Evolutionary conservation across 768 basidiomycete genomes (phyloP), one percentile per base, ranked within the genome.

Genomic region (Gymnopilus junonius): DNA sequence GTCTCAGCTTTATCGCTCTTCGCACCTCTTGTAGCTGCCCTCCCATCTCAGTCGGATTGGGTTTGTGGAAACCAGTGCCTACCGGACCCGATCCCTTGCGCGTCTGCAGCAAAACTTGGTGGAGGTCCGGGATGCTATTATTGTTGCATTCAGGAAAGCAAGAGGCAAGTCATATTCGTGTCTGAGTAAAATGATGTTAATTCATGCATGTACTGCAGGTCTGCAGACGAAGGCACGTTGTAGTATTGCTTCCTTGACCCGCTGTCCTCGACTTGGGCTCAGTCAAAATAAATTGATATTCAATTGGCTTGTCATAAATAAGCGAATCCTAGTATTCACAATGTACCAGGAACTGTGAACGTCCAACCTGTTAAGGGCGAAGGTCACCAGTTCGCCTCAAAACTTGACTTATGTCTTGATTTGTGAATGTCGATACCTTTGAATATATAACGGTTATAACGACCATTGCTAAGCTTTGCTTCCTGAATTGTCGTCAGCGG

Each of bases 91-190:
- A 48, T 58, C 0, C 58, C 58, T 17, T 63, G 57, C 37, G 57
- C 57, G 3, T 51, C 17, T 15, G 48, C 56, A 32, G 29, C 23
- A 27, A 20, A 31, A 8, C n/a, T 58, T 23, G 62, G 48, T 4
- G 62, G 56, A 2, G 50, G 39, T 58, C 56, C 62, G 20, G 62
- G 62, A 6, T 63, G 62, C 37, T 63, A 63, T 37, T 53, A 42
- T 11, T 63, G 56, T 40, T 63, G 62, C 56, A 55, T 25, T 55
- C 35, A 39, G 27, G 54, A 25, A 15, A 29, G 17, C 20, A 55
- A 12, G 50, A 14, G 23, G 34, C 15, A 25, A 51, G 29, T 8
- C 20, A 17, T 29, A n/a, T 5, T 20, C 29, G 10, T 51, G 32
- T 4, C 12, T 8, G 14, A 8, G 10, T 5, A 17, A 2, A 17